Evolutionary conservation across 306 rosid species (phyloP), one percentile per base, ranked within the genome.

Genomic region (Astragalus membranaceus): DNA sequence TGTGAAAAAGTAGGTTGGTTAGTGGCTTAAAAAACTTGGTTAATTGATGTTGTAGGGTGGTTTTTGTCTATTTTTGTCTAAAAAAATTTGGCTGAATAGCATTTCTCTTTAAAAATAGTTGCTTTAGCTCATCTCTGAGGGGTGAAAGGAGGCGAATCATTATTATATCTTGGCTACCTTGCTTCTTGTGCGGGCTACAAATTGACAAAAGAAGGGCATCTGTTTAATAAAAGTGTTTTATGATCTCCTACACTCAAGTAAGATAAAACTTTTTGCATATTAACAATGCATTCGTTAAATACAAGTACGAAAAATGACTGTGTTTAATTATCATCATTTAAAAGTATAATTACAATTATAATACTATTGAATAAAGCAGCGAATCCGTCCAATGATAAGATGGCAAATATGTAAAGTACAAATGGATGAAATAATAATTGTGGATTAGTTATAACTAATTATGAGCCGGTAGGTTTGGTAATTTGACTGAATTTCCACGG

Each of bases 101-200:
- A n/a, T n/a, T n/a, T n/a, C n/a, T n/a, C n/a, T n/a, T n/a, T n/a
- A n/a, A n/a, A 35, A 37, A 1, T 50, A 0, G 35, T 26, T 44
- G 57, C 15, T 23, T 7, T 53, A 5, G 37, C 29, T 69, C 35
- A 42, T 42, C 49, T 29, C 26, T 72, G 3, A 16, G 23, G 43
- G 50, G 57, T 68, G 49, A 37, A 47, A 70, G 63, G 17, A 55
- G 72, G 50, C 41, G 64, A 71, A 65, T 75, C 56, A 47, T 70
- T 67, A 81, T 52, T 61, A 46, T 33, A 9, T 69, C 5, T 71
- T 72, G 62, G 62, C 72, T 69, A 32, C 70, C 72, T 84, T 79
- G 80, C 86, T 79, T 84, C 70, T 52, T 44, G 73, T 52, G 69
- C 85, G 75, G 85, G 72, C 86, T 81, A 84, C 88, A 84, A 79